These are phyloP conservation scores for Quercus phellos DNA, from an alignment of 331 rosid species.

Conservation along the genomic window DNA sequence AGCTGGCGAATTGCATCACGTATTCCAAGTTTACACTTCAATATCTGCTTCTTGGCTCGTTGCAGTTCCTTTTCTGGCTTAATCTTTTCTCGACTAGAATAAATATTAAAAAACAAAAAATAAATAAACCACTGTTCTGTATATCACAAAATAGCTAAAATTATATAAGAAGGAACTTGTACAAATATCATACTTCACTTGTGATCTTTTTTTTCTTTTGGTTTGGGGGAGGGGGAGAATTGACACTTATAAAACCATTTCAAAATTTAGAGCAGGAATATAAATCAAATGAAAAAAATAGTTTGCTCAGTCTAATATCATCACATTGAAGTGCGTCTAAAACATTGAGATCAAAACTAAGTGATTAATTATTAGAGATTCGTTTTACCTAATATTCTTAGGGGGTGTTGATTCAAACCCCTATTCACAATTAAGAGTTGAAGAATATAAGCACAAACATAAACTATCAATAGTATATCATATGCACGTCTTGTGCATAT, in stretches of 20 bases:
- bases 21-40: constrained; percentile 76
- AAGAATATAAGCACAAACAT: background rate
- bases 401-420: background rate
- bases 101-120: background rate
- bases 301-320: background rate
- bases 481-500: background rate
- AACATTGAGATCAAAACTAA: background rate
- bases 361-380: background rate
- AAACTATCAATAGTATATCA: background rate
- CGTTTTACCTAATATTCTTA: background rate
- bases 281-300: background rate
- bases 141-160: constrained; percentile 3
- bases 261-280: background rate
- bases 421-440: background rate
- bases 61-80: constrained; percentile 82
- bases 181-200: background rate
- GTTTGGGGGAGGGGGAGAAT: background rate
- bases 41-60: constrained; percentile 85
- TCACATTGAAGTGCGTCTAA: background rate
- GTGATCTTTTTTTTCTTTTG: background rate
- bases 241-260: background rate
- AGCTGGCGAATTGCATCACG: constrained; percentile 77
- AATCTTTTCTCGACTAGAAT: constrained; percentile 80
- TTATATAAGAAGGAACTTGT: background rate
- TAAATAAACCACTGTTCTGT: background rate